Conservation (phyloP, 495 filamentous ascomycete species). For the Annulohypoxylon bovei region DNA sequence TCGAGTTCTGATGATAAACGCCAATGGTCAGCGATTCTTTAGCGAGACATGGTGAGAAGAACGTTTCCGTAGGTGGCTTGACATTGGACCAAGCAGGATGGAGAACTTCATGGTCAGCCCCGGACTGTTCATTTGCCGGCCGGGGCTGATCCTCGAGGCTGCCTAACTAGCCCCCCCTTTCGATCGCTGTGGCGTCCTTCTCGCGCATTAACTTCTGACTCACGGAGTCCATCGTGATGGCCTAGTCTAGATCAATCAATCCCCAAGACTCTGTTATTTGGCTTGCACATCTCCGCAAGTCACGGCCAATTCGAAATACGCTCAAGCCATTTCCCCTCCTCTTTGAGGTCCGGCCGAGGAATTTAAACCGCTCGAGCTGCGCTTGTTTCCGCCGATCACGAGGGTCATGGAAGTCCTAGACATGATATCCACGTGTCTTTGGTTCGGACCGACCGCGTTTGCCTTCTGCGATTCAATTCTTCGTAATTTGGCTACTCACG, state of each 20-base stretch:
- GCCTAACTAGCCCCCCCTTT: neutral
- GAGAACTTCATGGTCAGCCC: neutral
- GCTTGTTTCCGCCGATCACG: conserved; percentile 2
- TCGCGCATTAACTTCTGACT: neutral
- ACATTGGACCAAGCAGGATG: conserved; percentile 2
- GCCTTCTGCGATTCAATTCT: neutral
- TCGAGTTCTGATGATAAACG: neutral
- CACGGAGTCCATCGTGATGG: neutral
- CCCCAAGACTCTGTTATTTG: neutral
- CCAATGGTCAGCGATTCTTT: neutral
- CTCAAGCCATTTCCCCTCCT: neutral
- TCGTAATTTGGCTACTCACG: conserved; percentile 1
- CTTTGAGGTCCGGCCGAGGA: neutral
- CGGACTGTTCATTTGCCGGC: conserved; percentile 4
- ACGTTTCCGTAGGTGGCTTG: conserved; percentile 19
- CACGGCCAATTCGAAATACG: neutral
- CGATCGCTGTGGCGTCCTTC: neutral
- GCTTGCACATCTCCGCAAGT: neutral
- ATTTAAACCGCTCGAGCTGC: neutral
- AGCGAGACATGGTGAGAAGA: neutral
- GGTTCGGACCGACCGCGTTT: neutral
- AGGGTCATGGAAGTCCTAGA: conserved; percentile 3
- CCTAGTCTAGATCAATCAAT: conserved; percentile 2
- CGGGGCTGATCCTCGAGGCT: neutral
- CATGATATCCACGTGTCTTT: conserved; percentile 17